Evolutionary conservation across 768 basidiomycete genomes (phyloP).

Genomic region (Stropharia rugosoannulata): DNA sequence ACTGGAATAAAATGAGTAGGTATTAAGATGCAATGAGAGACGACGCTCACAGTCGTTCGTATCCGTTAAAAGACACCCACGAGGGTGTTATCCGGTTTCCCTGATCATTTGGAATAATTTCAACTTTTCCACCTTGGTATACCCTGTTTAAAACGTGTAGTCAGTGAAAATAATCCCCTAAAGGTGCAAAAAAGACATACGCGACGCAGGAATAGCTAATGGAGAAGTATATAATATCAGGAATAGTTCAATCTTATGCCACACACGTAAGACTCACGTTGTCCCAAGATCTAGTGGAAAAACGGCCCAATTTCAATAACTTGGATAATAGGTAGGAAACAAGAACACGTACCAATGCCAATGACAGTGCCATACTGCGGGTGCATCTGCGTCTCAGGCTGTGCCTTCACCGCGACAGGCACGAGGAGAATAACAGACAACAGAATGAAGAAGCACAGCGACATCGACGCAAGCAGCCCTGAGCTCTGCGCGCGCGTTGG

Average conservation of each 20-base stretch:
- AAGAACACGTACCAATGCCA: conserved; percentile 59
- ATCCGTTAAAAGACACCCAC: conserved; percentile 88
- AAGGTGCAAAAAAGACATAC: conserved; percentile 17
- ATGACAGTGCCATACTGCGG: conserved; percentile 79
- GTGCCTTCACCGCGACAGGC: conserved; percentile 53
- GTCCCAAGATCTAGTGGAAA: conserved; percentile 67
- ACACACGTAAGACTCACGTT: conserved; percentile 40
- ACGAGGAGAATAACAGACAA: conserved; percentile 66
- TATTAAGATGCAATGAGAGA: conserved; percentile 10
- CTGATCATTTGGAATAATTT: conserved; percentile 88
- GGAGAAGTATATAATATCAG: conserved; percentile 8
- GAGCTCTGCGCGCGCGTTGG: conserved; percentile 17
- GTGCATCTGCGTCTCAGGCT: conserved; percentile 31
- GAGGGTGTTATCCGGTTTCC: conserved; percentile 91
- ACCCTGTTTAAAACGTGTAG: conserved; percentile 29
- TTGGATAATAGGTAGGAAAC: neutral
- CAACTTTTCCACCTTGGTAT: conserved; percentile 54
- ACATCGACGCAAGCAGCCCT: conserved; percentile 35
- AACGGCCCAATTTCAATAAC: neutral
- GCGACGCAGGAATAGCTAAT: conserved; percentile 70
- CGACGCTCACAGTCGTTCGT: conserved; percentile 66
- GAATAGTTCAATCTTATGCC: neutral
- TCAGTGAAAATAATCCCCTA: neutral
- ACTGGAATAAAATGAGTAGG: conserved; percentile 22
- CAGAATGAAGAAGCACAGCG: conserved; percentile 47